A percentile compares a stretch with the other conserved stretches of the same genome.
Evolutionary conservation across 768 basidiomycete genomes (phyloP).

Genomic region (Rhodotorula toruloides): DNA sequence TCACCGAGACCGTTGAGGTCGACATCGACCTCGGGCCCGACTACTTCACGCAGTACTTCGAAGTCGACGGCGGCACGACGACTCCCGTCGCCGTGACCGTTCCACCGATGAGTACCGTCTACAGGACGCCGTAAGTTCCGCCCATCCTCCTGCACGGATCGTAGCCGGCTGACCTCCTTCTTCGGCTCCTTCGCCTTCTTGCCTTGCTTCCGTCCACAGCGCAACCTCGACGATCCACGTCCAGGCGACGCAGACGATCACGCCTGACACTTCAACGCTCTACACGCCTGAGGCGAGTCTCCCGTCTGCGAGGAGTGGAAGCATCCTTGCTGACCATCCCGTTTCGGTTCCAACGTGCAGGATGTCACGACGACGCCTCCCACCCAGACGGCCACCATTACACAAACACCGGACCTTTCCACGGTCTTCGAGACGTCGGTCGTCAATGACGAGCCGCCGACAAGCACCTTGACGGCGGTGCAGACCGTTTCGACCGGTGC

Average conservation of each 20-base stretch:
- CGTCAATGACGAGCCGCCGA: neutral
- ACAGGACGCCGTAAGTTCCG: too few relatives aligned
- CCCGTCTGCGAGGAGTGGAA: too few relatives aligned
- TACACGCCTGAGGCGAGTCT: too few relatives aligned
- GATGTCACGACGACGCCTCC: neutral
- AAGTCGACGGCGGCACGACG: neutral
- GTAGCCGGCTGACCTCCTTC: too few relatives aligned
- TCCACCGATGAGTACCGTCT: too few relatives aligned
- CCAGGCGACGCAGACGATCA: neutral
- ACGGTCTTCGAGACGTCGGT: neutral
- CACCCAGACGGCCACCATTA: neutral
- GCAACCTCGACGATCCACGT: neutral
- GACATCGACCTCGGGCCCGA: neutral
- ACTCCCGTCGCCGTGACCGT: neutral
- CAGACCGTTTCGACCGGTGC: neutral
- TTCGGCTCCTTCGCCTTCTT: neutral
- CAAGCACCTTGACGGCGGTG: neutral
- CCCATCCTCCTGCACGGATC: too few relatives aligned
- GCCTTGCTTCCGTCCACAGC: neutral
- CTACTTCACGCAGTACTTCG: neutral
- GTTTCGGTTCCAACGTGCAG: neutral
- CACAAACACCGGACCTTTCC: neutral
- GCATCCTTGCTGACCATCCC: neutral
- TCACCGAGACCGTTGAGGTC: neutral
- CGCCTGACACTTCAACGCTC: neutral